phyloP scores from a whole-genome alignment of 2,329 filamentous ascomycete species.

The Clonostachys sp. region DNA sequence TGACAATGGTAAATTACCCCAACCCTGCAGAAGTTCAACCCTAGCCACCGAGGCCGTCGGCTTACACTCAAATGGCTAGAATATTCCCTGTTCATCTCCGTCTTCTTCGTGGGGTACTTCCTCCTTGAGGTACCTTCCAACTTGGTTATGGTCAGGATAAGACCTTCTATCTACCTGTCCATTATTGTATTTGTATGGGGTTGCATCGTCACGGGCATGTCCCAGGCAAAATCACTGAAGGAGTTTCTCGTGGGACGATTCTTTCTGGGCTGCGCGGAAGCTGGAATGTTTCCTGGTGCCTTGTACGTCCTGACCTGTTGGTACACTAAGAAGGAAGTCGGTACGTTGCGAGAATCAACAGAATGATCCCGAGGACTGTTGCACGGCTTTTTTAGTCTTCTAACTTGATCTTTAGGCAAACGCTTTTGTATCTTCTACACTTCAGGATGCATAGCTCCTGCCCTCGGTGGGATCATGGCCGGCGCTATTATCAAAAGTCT shows the following conservation, averaged over 20 bases:
- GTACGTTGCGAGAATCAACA: too few species aligned
- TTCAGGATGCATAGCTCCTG: too few species aligned
- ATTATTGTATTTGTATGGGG: constrained; percentile 34
- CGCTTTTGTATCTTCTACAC: too few species aligned
- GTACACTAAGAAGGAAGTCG: too few species aligned
- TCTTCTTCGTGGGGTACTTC: constrained; percentile 35
- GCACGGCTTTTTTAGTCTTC: background rate
- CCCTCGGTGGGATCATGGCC: too few species aligned
- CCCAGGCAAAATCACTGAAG: constrained; percentile 23
- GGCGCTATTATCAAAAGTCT: too few species aligned
- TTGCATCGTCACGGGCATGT: constrained; percentile 29
- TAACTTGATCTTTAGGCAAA: too few species aligned
- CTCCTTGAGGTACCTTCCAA: constrained; percentile 40
- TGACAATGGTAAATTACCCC: too few species aligned
- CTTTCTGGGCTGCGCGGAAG: constrained; percentile 32
- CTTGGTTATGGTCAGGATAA: constrained; percentile 35
- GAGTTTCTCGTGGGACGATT: constrained; percentile 27
- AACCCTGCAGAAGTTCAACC: too few species aligned
- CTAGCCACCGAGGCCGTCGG: too few species aligned
- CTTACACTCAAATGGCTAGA: too few species aligned
- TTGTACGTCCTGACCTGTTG: constrained; percentile 10
- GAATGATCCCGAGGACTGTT: too few species aligned
- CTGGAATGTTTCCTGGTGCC: constrained; percentile 30
- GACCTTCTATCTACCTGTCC: constrained; percentile 28
- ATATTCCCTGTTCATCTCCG: background rate